These are phyloP conservation scores for Viola odorata DNA, from an alignment of 345 rosid species.

Conservation along the genomic window DNA sequence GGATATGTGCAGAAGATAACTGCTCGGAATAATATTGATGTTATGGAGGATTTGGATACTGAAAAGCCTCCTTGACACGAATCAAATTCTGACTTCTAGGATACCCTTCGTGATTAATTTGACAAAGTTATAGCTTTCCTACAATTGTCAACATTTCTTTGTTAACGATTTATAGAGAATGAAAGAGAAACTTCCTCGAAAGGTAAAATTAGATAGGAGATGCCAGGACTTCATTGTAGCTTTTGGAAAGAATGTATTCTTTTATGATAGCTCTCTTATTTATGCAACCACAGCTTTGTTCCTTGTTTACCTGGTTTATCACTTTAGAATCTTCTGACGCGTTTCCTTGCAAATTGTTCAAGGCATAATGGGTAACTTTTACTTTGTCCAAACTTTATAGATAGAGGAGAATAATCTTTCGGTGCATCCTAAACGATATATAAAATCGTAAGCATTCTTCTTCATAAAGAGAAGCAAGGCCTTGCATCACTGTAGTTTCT, in stretches of 20 bases:
- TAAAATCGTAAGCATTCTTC: background rate
- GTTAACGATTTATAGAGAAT: background rate
- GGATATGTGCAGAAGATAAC: slow-evolving; percentile 95
- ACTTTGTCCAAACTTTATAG: slow-evolving; percentile 3
- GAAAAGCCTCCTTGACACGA: slow-evolving; percentile 55
- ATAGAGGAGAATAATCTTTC: background rate
- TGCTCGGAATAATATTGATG: slow-evolving; percentile 70
- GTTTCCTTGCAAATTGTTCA: slow-evolving; percentile 1
- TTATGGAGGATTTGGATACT: slow-evolving; percentile 79
- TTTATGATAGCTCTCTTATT: slow-evolving; percentile 2
- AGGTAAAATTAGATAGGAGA: slow-evolving; percentile 8
- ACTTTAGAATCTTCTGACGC: slow-evolving; percentile 20
- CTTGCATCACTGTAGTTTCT: background rate
- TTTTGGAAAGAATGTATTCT: slow-evolving; percentile 30
- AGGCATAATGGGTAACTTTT: slow-evolving; percentile 14
- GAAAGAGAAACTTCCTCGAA: slow-evolving; percentile 6
- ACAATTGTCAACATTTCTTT: slow-evolving; percentile 7
- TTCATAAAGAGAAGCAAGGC: background rate
- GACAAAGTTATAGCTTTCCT: slow-evolving; percentile 17
- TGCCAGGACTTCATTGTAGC: slow-evolving; percentile 23
- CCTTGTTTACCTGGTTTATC: slow-evolving; percentile 2
- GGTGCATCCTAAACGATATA: background rate
- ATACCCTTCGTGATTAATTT: slow-evolving; percentile 1
- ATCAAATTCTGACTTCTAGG: background rate
- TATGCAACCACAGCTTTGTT: slow-evolving; percentile 9